Evolutionary conservation across 371 early-diverging fungal genomes (phyloP).

Genomic region (Apophysomyces variabilis): DNA sequence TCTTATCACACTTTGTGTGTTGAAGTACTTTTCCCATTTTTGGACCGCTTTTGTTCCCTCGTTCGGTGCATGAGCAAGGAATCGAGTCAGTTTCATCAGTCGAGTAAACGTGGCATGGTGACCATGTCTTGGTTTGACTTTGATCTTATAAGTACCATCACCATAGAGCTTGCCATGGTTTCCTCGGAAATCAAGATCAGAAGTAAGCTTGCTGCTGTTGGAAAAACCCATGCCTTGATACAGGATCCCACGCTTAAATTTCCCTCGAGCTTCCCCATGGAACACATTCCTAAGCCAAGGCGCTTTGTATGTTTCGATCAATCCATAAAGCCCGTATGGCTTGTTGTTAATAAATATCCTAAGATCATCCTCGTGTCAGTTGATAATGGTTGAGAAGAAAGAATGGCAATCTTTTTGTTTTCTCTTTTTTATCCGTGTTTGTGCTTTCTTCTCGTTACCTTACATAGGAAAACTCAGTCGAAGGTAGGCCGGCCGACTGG

Average conservation of each 20-base stretch:
- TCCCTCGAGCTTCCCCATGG: constrained; percentile 24
- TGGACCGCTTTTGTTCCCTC: constrained; percentile 1
- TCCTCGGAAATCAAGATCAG: constrained; percentile 30
- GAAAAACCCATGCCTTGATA: constrained; percentile 31
- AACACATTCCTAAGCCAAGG: constrained; percentile 45
- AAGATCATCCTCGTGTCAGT: not conserved
- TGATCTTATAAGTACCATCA: not conserved
- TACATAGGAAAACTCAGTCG: constrained; percentile 18
- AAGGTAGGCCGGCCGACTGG: constrained; percentile 19
- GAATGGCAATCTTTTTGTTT: not conserved
- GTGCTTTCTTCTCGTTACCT: not conserved
- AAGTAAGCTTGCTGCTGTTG: not conserved
- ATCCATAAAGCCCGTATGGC: constrained; percentile 39
- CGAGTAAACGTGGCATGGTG: constrained; percentile 13
- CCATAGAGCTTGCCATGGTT: constrained; percentile 28
- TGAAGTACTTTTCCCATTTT: constrained; percentile 19
- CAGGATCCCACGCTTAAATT: constrained; percentile 37
- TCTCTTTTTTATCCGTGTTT: no score
- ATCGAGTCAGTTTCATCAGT: constrained; percentile 23
- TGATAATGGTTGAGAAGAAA: not conserved
- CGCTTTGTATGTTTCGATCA: constrained; percentile 38
- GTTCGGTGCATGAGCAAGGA: constrained; percentile 21
- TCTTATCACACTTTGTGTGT: constrained; percentile 22
- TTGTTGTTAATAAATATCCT: constrained; percentile 41
- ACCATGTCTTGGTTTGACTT: constrained; percentile 12